Conservation (phyloP, 805 yeast genomes). For the Wickerhamiella azymoides region DNA sequence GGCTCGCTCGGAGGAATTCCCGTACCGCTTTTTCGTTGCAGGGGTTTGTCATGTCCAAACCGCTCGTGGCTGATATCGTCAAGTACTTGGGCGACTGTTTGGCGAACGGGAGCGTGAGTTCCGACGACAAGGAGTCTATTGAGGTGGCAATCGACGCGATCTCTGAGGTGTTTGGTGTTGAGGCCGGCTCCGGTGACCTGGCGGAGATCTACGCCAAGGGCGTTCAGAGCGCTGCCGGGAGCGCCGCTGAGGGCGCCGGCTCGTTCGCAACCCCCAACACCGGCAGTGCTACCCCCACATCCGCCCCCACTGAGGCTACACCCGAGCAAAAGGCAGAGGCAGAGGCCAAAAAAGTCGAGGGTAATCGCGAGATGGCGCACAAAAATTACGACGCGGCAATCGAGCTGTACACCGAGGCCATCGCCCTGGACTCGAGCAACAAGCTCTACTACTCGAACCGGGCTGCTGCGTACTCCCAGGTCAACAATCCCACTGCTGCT, state of each 20-base stretch:
- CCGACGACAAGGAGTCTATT: constrained; percentile 74
- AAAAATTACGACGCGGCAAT: constrained; percentile 61
- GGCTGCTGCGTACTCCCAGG: constrained; percentile 89
- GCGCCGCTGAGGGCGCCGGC: background rate
- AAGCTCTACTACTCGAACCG: constrained; percentile 84
- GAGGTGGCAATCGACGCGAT: constrained; percentile 92
- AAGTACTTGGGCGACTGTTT: constrained; percentile 52
- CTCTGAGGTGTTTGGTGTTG: constrained; percentile 70
- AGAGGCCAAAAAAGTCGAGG: constrained; percentile 72
- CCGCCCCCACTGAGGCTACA: constrained; percentile 22
- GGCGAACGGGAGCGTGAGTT: constrained; percentile 47
- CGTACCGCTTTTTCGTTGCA: constrained; percentile 4
- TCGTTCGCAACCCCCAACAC: too few species aligned
- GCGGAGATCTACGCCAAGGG: constrained; percentile 12
- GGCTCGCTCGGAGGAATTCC: constrained; percentile 4
- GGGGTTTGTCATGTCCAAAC: constrained; percentile 15
- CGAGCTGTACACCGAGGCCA: constrained; percentile 66
- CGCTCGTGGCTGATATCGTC: constrained; percentile 54
- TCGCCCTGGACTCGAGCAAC: constrained; percentile 51
- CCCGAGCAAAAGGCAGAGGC: constrained; percentile 50
- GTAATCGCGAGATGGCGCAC: constrained; percentile 78
- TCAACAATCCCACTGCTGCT: constrained; percentile 61
- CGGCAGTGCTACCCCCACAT: background rate
- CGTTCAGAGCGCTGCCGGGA: constrained; percentile 11
- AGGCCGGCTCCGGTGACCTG: constrained; percentile 27